phyloP scores from a whole-genome alignment of 2,329 filamentous ascomycete genomes.

The Dichotomopilus funicola region DNA sequence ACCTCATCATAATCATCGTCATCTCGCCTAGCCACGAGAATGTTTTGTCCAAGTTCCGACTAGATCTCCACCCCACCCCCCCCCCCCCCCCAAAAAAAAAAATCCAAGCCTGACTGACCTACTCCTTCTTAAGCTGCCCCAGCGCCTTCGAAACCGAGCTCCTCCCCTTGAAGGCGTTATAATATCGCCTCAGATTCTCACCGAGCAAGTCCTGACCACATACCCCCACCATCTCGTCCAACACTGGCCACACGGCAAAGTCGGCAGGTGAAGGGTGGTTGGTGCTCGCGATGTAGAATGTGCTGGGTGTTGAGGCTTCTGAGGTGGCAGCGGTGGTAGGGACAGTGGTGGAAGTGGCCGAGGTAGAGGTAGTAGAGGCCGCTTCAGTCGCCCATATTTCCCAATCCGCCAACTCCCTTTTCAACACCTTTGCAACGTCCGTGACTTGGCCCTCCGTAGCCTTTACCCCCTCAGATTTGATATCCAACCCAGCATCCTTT shows the following conservation, averaged over 20 bases:
- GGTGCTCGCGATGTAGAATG: constrained; percentile 40
- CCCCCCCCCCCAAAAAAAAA: neutral
- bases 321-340: neutral
- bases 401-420: constrained; percentile 34
- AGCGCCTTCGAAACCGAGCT: constrained; percentile 22
- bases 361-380: neutral
- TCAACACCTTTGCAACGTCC: constrained; percentile 1
- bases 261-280: constrained; percentile 40
- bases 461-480: neutral
- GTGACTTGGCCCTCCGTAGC: neutral
- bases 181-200: constrained; percentile 33
- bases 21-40: too few species aligned
- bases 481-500: constrained; percentile 7
- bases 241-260: constrained; percentile 51
- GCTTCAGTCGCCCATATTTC: constrained; percentile 32
- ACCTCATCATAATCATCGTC: too few species aligned
- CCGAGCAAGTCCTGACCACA: constrained; percentile 30
- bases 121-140: constrained; percentile 3
- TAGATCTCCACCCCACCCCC: neutral
- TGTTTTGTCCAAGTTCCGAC: neutral
- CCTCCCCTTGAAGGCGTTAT: constrained; percentile 26
- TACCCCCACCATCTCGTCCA: constrained; percentile 39
- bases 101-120: neutral
- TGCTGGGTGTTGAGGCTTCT: constrained; percentile 3
- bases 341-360: neutral